Evolutionary conservation across 371 early-diverging fungal species (phyloP).

Genomic region (Lichtheimia hyalospora): DNA sequence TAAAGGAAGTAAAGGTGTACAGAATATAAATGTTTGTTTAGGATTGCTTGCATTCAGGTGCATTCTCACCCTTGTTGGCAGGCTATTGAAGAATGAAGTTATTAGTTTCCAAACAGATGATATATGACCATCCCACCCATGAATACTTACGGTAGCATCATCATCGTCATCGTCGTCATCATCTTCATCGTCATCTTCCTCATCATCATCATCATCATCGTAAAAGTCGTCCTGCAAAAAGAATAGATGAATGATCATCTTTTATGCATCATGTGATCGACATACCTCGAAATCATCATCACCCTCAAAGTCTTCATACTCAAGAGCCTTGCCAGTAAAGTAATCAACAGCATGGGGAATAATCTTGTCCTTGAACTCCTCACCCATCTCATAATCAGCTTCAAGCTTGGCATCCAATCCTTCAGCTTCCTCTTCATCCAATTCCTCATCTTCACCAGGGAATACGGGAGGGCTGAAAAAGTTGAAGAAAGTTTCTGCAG

Average conservation of each 20-base stretch:
- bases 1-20: neutral
- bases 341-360: slow-evolving; percentile 96
- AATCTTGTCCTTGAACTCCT: slow-evolving; percentile 94
- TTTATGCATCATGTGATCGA: too few relatives aligned
- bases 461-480: slow-evolving; percentile 88
- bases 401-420: slow-evolving; percentile 81
- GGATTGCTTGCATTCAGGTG: slow-evolving; percentile 67
- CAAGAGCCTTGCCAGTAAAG: slow-evolving; percentile 97
- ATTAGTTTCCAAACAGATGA: too few relatives aligned
- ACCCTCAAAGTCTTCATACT: slow-evolving; percentile 70
- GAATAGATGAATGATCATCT: too few relatives aligned
- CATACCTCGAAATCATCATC: slow-evolving; percentile 68
- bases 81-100: neutral
- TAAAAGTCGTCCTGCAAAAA: slow-evolving; percentile 41
- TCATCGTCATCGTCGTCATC: slow-evolving; percentile 50
- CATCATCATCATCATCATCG: slow-evolving; percentile 56
- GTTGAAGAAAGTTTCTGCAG: slow-evolving; percentile 92
- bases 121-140: neutral
- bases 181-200: slow-evolving; percentile 52
- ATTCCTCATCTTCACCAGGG: slow-evolving; percentile 74
- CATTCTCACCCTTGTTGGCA: slow-evolving; percentile 47
- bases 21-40: slow-evolving; percentile 16
- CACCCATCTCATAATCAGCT: slow-evolving; percentile 84
- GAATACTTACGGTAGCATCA: slow-evolving; percentile 51
- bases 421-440: slow-evolving; percentile 78